These are phyloP conservation scores for Alternaria hordeiaustralica DNA, from an alignment of 2,329 filamentous ascomycete genomes.

Conservation along the genomic window DNA sequence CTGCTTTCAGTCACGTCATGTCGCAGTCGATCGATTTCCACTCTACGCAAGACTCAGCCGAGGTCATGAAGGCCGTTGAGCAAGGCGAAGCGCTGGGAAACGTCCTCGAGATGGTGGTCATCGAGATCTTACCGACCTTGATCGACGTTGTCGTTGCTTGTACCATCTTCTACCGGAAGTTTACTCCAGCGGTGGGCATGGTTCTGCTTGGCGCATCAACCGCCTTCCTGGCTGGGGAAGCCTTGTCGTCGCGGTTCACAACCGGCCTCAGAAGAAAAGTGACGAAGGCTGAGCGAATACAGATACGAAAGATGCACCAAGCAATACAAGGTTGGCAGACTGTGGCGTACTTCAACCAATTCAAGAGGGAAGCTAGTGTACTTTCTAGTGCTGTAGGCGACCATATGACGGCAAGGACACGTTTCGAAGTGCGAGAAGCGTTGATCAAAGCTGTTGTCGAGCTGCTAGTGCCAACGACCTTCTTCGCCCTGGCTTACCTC, in stretches of 20 bases:
- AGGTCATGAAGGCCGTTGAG: not conserved
- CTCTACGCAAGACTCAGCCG: not conserved
- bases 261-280: not conserved
- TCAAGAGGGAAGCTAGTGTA: not conserved
- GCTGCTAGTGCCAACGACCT: constrained; percentile 8
- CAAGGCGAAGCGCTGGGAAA: not conserved
- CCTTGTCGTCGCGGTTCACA: not conserved
- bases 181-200: not conserved
- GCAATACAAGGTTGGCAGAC: constrained; percentile 57
- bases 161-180: not conserved
- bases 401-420: not conserved
- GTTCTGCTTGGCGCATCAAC: not conserved
- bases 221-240: not conserved
- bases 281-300: constrained; percentile 4
- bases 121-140: not conserved
- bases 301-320: constrained; percentile 17
- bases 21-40: not conserved
- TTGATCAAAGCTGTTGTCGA: constrained; percentile 9
- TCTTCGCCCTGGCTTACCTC: constrained; percentile 50
- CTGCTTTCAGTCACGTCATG: not conserved
- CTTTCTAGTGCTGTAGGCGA: not conserved
- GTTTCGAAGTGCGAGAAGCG: not conserved
- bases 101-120: not conserved
- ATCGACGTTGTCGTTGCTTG: not conserved
- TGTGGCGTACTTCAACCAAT: constrained; percentile 57